phyloP scores from a whole-genome alignment of 2,329 filamentous ascomycete genomes.

The Neoscytalidium dimidiatum region DNA sequence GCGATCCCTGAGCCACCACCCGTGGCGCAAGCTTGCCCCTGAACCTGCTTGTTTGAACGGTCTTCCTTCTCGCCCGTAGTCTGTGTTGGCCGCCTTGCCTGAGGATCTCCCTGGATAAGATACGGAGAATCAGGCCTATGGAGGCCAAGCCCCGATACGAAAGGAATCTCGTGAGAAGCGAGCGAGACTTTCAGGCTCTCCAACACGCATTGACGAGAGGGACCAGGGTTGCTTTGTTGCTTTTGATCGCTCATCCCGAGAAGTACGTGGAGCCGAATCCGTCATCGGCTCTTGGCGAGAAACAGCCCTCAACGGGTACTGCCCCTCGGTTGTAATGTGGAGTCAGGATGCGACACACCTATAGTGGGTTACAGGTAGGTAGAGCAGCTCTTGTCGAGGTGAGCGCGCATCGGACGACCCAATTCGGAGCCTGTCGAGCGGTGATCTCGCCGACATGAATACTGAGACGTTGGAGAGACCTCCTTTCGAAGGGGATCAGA shows the following conservation, averaged over 20 bases:
- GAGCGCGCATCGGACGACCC: not conserved
- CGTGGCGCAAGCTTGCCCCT: not conserved
- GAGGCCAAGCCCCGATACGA: not conserved
- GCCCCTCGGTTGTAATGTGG: not conserved
- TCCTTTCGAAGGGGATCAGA: not conserved
- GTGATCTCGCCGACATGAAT: not conserved
- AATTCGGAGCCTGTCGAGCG: not conserved
- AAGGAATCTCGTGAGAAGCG: not conserved
- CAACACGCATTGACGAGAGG: not conserved
- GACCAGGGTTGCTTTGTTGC: not conserved
- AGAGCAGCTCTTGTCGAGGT: not conserved
- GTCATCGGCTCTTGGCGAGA: not conserved
- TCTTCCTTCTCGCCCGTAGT: not conserved
- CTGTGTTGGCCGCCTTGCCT: not conserved
- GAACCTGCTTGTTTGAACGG: not conserved
- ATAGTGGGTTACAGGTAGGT: not conserved
- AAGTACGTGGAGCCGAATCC: not conserved
- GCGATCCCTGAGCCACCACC: conserved; percentile 1
- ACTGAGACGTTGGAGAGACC: not conserved
- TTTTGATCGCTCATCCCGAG: conserved; percentile 1
- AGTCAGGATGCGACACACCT: not conserved
- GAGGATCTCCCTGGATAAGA: not conserved
- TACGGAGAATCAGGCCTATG: not conserved
- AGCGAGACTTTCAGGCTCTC: not conserved
- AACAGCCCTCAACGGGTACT: not conserved